A percentile compares a stretch with the other conserved stretches of the same genome.
Evolutionary conservation across 1,284 basidiomycete genomes (phyloP).

Genomic region (Dichomitus squalens): DNA sequence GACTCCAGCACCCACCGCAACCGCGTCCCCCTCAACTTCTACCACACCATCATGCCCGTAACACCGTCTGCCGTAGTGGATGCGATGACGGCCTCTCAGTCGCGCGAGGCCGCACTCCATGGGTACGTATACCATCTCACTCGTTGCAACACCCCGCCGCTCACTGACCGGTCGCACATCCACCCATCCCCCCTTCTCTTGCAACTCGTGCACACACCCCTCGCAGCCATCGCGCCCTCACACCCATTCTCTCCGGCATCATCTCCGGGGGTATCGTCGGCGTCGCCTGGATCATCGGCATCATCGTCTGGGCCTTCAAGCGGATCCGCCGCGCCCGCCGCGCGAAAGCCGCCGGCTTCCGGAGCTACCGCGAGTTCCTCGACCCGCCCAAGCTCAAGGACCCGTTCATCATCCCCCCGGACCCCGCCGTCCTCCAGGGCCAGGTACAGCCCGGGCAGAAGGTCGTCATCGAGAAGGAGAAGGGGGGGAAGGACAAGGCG

Average conservation of each 20-base stretch:
- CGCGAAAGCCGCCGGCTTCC: constrained; percentile 32
- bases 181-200: neutral
- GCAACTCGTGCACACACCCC: neutral
- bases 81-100: neutral
- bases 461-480: constrained; percentile 38
- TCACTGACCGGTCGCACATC: too few species aligned
- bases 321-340: constrained; percentile 33
- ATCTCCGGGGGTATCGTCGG: constrained; percentile 56
- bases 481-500: constrained; percentile 13
- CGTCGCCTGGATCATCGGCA: constrained; percentile 48
- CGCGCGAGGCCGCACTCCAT: constrained; percentile 26
- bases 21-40: neutral
- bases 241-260: constrained; percentile 65
- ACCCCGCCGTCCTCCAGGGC: constrained; percentile 62
- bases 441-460: constrained; percentile 47
- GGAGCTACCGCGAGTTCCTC: constrained; percentile 34
- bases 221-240: constrained; percentile 59
- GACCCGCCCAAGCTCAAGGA: constrained; percentile 35
- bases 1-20: too few species aligned
- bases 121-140: constrained; percentile 33
- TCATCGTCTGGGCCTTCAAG: constrained; percentile 39
- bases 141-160: neutral
- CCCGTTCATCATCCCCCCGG: constrained; percentile 61
- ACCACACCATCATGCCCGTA: neutral
- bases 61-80: neutral